phyloP scores from a whole-genome alignment of 2,329 filamentous ascomycete species.

The Gaeumannomyces sp. region DNA sequence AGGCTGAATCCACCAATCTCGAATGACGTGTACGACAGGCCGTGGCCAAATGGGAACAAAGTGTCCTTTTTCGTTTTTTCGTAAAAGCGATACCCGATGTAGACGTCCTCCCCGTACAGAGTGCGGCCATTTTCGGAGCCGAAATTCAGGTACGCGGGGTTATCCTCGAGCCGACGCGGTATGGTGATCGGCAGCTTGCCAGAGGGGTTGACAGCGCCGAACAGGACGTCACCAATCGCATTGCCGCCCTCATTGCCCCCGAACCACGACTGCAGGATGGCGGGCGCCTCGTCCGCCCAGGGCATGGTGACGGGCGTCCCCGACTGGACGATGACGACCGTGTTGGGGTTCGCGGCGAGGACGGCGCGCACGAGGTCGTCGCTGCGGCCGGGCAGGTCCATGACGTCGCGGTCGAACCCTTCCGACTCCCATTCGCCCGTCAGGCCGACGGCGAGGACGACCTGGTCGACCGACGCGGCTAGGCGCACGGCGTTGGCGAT shows the following conservation, averaged over 20 bases:
- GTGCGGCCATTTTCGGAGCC: constrained; percentile 62
- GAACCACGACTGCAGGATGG: constrained; percentile 57
- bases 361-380: constrained; percentile 38
- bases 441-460: constrained; percentile 53
- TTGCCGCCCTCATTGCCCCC: constrained; percentile 62
- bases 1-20: constrained; percentile 25
- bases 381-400: constrained; percentile 15
- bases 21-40: constrained; percentile 72
- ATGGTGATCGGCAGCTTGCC: constrained; percentile 70
- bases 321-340: constrained; percentile 53
- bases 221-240: constrained; percentile 56
- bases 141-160: constrained; percentile 72
- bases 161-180: constrained; percentile 61
- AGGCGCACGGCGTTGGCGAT: constrained; percentile 13
- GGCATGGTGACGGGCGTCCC: constrained; percentile 52
- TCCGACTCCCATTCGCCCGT: constrained; percentile 32
- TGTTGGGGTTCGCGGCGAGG: constrained; percentile 46
- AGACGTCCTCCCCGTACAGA: constrained; percentile 74
- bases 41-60: constrained; percentile 74
- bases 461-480: constrained; percentile 50
- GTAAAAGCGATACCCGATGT: constrained; percentile 76
- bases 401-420: constrained; percentile 17
- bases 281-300: constrained; percentile 39
- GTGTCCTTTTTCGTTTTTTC: constrained; percentile 61
- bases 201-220: constrained; percentile 55